Evolutionary conservation across 2,329 filamentous ascomycete genomes (phyloP), one percentile per base, ranked within the genome.

Genomic region (Talaromyces sp.): DNA sequence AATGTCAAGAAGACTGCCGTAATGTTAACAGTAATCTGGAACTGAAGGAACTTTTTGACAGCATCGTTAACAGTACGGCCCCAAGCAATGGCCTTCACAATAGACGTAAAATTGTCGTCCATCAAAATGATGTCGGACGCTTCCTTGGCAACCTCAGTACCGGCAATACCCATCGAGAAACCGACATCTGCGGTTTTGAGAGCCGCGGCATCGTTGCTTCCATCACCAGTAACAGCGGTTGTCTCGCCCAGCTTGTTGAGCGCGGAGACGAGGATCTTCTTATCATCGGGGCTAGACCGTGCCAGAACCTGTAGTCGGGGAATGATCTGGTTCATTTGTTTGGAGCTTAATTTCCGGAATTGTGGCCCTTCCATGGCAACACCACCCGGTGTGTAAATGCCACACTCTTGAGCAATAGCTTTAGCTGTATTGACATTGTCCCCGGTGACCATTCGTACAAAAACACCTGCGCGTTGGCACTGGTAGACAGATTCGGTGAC

Each of bases 41-140:
- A 78, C 66, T 76, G 62, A 56, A 91, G 78, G 74, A 91, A 91
- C 63, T 88, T 87, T 79, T 90, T 90, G 68, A 90, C 88, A 1
- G 88, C 86, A 69, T 91, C 88, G 69, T 90, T 90, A 67, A 91
- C 88, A 35, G 88, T 86, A 27, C 88, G 84, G 56, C 90, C 90
- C 90, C 90, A 93, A 67, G 89, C 88, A 66, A 93, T 81, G 14
- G 90, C 90, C 75, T 91, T 91, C 65, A 93, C 88, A 63, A 93
- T 93, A n/a, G 89, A 92, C 29, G 86, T 83, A 75, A 93, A 93
- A 77, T 93, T 93, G 75, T 93, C 90, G 70, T 93, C 90, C 89
- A 93, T 92, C 14, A 93, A 80, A 67, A 93, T 91, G 63, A 93
- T 93, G 41, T 89, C 88, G 8, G 90, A 93, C 1, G 90, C 90